phyloP scores from a whole-genome alignment of 2,329 filamentous ascomycete species.

The Neofusicoccum sp. region DNA sequence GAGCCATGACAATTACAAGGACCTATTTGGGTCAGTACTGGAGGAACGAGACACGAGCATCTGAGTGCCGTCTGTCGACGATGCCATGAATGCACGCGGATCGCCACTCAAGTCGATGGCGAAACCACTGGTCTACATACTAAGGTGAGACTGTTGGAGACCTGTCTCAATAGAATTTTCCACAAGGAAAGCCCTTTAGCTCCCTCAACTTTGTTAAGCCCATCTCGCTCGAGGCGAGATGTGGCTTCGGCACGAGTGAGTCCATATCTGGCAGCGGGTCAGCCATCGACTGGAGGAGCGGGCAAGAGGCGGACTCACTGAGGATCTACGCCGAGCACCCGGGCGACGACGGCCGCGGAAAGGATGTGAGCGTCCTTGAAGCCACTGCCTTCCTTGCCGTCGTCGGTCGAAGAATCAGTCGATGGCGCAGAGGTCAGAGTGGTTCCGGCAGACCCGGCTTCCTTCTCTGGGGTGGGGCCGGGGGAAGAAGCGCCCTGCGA shows the following conservation, averaged over 20 bases:
- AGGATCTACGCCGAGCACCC: constrained; percentile 39
- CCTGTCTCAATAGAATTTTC: constrained; percentile 75
- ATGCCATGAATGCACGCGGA: constrained; percentile 3
- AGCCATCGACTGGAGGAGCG: neutral
- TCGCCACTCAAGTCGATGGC: constrained; percentile 6
- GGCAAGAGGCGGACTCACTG: constrained; percentile 28
- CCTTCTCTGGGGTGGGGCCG: neutral
- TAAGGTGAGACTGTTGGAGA: constrained; percentile 75
- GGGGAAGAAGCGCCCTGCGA: constrained; percentile 6
- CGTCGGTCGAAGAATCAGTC: constrained; percentile 3
- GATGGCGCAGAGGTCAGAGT: constrained; percentile 13
- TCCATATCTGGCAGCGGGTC: constrained; percentile 52
- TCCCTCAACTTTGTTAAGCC: constrained; percentile 71
- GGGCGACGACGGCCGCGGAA: constrained; percentile 38
- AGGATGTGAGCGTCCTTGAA: constrained; percentile 40
- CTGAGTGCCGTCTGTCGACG: constrained; percentile 14
- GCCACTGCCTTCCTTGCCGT: constrained; percentile 23
- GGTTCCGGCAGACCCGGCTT: neutral
- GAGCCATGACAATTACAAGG: constrained; percentile 73
- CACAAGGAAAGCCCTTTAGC: constrained; percentile 72
- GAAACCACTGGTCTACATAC: constrained; percentile 41
- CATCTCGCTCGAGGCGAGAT: constrained; percentile 66
- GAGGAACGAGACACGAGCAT: constrained; percentile 3
- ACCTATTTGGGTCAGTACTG: constrained; percentile 52
- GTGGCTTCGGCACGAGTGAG: constrained; percentile 65